Percentiles rank a stretch among this genome's conserved stretches.
Evolutionary conservation across 176 grass and related monocot genomes (phyloP).

Genomic region (Triticum urartu): DNA sequence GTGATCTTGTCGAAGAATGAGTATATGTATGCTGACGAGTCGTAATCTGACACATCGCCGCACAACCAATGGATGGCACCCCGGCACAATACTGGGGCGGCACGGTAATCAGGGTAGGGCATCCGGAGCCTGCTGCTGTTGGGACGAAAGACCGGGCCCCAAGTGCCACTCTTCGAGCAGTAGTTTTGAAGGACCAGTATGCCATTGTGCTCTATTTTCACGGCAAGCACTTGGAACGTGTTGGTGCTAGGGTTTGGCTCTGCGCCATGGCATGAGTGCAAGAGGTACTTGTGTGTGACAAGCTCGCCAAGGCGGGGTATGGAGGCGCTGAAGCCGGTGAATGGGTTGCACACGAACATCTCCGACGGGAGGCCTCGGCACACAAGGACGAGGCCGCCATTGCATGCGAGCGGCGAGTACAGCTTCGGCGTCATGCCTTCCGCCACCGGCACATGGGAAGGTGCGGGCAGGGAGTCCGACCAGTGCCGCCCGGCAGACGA

Average conservation of each 20-base stretch:
- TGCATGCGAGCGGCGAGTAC: background rate
- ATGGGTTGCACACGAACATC: background rate
- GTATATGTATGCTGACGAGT: no score
- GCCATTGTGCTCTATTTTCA: background rate
- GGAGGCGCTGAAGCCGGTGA: background rate
- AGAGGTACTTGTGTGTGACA: background rate
- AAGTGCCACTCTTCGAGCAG: background rate
- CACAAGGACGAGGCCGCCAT: background rate
- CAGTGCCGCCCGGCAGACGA: background rate
- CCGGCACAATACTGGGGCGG: no score
- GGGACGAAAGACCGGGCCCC: background rate
- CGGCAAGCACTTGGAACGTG: background rate
- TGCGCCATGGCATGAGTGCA: background rate
- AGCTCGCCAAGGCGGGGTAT: background rate
- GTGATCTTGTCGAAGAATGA: no score
- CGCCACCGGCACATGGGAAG: background rate
- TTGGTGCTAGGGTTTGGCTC: background rate
- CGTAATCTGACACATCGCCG: no score
- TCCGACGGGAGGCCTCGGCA: background rate
- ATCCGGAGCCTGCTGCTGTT: no score
- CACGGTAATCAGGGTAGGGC: no score
- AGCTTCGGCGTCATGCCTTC: background rate
- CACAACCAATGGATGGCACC: no score
- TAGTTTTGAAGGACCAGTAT: background rate
- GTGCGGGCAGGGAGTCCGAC: background rate